These are phyloP conservation scores for Cystobasidium sp. DNA, from an alignment of 1,284 basidiomycete genomes.

Conservation along the genomic window DNA sequence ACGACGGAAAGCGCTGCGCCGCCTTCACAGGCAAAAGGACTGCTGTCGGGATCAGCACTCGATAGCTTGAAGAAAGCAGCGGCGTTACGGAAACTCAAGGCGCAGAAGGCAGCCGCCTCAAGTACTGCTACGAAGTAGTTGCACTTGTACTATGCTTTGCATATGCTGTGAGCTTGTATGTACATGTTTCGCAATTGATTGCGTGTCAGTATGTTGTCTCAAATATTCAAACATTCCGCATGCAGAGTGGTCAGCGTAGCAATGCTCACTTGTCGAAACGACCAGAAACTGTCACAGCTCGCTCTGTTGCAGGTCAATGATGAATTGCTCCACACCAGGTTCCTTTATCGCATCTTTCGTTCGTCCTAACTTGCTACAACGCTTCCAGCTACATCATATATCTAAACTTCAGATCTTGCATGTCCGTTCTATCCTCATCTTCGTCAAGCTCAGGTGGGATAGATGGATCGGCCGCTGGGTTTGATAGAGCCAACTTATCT, in stretches of 20 bases:
- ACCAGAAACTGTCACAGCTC: too few species aligned
- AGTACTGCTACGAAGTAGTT: constrained; percentile 3
- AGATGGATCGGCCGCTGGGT: not conserved
- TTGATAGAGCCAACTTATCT: not conserved
- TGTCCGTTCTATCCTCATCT: not conserved
- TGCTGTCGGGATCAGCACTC: constrained; percentile 37
- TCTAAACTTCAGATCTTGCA: not conserved
- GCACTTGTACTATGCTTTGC: not conserved
- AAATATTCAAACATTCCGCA: too few species aligned
- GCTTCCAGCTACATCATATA: constrained; percentile 5
- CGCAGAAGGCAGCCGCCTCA: constrained; percentile 26
- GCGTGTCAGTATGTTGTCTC: too few species aligned
- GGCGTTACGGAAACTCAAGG: constrained; percentile 36
- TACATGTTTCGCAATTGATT: too few species aligned
- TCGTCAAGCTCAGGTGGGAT: not conserved
- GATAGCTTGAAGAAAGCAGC: constrained; percentile 44
- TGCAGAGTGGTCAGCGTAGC: too few species aligned
- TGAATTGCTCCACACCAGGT: too few species aligned
- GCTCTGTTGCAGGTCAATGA: too few species aligned
- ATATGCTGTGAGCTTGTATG: not conserved
- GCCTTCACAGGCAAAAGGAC: constrained; percentile 23
- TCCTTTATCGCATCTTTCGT: too few species aligned
- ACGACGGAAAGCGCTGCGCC: not conserved
- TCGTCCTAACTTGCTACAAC: not conserved
- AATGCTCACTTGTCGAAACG: too few species aligned